Base-by-base conservation (phyloP, 225 moss, liverwort and hornwort genomes). In the Physcomitrellopsis africana region DNA sequence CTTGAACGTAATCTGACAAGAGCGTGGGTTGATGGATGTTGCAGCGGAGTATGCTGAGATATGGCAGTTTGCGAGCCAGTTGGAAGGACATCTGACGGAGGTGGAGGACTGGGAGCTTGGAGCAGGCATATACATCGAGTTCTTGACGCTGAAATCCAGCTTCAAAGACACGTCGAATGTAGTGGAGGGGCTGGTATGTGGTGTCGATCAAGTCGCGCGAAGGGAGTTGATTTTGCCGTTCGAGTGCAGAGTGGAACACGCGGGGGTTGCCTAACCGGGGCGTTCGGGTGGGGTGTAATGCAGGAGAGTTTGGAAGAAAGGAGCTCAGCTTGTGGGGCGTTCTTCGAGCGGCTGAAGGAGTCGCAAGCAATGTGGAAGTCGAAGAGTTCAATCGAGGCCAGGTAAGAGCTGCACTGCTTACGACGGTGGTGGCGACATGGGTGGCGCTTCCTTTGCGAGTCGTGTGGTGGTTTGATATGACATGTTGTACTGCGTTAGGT, bases 91-190 rank as follows among this genome's bases (percentile, higher is more conserved):
- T 74, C 77, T 83, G 59, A 80, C 89, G 6, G 89, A 93, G 64
- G 80, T 99, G 37, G 94, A 99, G 74, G 86, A 87, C 60, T 99
- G 94, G 94, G 91, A 94, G 77, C 72, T 89, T 10, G 93, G 93
- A 80, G 93, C 88, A 47, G 97, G 85, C 73, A 79, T 95, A 51
- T 95, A 87, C 42, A 84, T 93, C 29, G 90, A 99, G 8, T 95
- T 89, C 69, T 83, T 95, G 65, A 86, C 87, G 9, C 51, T 99
- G 69, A 99, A 86, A 69, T 84, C 74, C 79, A 79, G 87, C 79
- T 84, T 99, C 63, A 72, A 86, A 12, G 81, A 83, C 76, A 41
- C 66, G 10, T 79, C 83, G 19, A 85, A 87, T 72, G 76, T 75
- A 58, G 82, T 88, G 74, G 89, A 84, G n/a, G 91, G 84, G 74